Conservation (phyloP, 306 rosid species). For the Prunus mira region DNA sequence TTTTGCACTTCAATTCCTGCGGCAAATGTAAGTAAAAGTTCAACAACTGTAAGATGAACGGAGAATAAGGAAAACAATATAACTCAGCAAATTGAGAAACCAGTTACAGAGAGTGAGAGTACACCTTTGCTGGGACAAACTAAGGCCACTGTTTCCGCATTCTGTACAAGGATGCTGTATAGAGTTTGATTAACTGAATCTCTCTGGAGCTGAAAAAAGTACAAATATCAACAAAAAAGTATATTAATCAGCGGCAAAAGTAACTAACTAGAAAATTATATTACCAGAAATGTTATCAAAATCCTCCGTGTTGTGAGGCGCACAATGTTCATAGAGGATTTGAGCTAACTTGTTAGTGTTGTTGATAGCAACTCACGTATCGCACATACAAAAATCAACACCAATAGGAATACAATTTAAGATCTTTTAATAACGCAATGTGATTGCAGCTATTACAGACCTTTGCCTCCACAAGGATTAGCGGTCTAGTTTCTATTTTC, state of each 20-base stretch:
- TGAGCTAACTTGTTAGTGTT: no score
- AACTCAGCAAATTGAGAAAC: background rate
- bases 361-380: no score
- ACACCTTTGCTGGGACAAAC: slow-evolving; percentile 62
- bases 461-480: slow-evolving; percentile 89
- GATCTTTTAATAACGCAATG: background rate
- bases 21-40: slow-evolving; percentile 8
- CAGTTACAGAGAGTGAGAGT: background rate
- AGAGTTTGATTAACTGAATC: slow-evolving; percentile 47
- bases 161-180: slow-evolving; percentile 72
- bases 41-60: slow-evolving; percentile 1
- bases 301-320: no score
- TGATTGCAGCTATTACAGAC: slow-evolving; percentile 20
- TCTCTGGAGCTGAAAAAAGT: slow-evolving; percentile 30
- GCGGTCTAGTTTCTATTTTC: slow-evolving; percentile 82
- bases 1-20: slow-evolving; percentile 42
- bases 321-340: no score
- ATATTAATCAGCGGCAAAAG: background rate
- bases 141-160: slow-evolving; percentile 87
- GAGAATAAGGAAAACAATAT: slow-evolving; percentile 8
- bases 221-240: background rate
- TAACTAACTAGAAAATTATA: no score
- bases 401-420: background rate
- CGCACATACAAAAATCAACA: background rate
- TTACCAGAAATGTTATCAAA: background rate